These are phyloP conservation scores for Orbilia javanica DNA, from an alignment of 2,329 filamentous ascomycete genomes.

Conservation along the genomic window DNA sequence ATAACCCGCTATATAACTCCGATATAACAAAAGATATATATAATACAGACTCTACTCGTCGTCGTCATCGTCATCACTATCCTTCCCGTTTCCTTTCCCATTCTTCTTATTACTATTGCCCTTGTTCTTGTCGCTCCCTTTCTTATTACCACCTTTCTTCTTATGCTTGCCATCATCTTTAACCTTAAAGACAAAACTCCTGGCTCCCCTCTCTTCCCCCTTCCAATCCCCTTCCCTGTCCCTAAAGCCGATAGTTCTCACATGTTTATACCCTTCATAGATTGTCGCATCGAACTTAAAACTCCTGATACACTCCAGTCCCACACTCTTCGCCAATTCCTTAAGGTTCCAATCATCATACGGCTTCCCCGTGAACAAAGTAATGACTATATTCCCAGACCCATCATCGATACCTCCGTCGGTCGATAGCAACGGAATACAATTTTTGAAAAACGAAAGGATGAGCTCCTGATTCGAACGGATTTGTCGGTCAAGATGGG, in stretches of 20 bases:
- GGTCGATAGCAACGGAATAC: slow-evolving; percentile 50
- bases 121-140: neutral
- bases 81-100: neutral
- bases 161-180: slow-evolving; percentile 26
- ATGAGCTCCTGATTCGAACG: slow-evolving; percentile 79
- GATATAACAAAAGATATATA: neutral
- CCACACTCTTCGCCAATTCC: slow-evolving; percentile 76
- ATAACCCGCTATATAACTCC: neutral
- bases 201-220: slow-evolving; percentile 60
- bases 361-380: slow-evolving; percentile 91
- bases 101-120: slow-evolving; percentile 20
- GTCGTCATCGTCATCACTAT: slow-evolving; percentile 20
- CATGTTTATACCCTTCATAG: slow-evolving; percentile 80
- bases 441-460: slow-evolving; percentile 33
- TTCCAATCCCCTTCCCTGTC: slow-evolving; percentile 61
- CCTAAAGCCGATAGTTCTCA: slow-evolving; percentile 58
- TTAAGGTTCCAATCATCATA: slow-evolving; percentile 96
- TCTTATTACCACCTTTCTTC: slow-evolving; percentile 6
- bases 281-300: slow-evolving; percentile 76
- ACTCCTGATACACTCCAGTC: slow-evolving; percentile 77
- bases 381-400: slow-evolving; percentile 71
- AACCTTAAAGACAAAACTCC: slow-evolving; percentile 61
- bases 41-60: neutral
- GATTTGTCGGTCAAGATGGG: slow-evolving; percentile 93
- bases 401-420: slow-evolving; percentile 61